phyloP scores from a whole-genome alignment of 257 asterid species.

The Capsicum baccatum region DNA sequence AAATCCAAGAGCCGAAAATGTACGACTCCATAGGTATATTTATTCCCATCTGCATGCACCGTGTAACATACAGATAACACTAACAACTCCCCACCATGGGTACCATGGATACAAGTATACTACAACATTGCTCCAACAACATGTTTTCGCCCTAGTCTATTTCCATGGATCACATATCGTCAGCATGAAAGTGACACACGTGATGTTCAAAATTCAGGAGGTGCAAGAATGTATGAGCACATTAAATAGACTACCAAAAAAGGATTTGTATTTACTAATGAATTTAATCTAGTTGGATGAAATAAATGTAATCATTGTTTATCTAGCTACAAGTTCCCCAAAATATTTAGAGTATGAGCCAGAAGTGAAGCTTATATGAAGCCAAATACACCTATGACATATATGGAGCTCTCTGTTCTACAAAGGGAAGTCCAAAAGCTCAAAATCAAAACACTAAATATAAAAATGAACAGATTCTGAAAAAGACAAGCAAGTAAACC shows the following conservation, averaged over 20 bases:
- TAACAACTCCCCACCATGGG: background rate
- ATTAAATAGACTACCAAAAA: background rate
- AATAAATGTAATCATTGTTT: background rate
- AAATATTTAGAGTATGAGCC: background rate
- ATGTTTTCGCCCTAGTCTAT: background rate
- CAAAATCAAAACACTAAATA: no score
- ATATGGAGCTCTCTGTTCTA: no score
- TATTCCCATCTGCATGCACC: no score
- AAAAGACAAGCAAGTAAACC: no score
- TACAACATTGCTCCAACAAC: background rate
- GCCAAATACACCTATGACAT: background rate
- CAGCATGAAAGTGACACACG: slow-evolving; percentile 3
- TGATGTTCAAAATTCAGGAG: background rate
- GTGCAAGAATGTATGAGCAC: background rate
- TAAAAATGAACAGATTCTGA: no score
- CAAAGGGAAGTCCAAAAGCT: no score
- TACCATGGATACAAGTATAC: no score
- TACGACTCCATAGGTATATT: no score
- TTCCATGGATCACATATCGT: background rate
- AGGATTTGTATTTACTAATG: background rate
- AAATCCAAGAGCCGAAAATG: no score
- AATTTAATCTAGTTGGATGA: background rate
- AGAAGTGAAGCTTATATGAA: background rate
- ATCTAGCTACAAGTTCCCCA: slow-evolving; percentile 2
- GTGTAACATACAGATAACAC: background rate